phyloP scores from a whole-genome alignment of 768 basidiomycete genomes.

The Mycena filopes region DNA sequence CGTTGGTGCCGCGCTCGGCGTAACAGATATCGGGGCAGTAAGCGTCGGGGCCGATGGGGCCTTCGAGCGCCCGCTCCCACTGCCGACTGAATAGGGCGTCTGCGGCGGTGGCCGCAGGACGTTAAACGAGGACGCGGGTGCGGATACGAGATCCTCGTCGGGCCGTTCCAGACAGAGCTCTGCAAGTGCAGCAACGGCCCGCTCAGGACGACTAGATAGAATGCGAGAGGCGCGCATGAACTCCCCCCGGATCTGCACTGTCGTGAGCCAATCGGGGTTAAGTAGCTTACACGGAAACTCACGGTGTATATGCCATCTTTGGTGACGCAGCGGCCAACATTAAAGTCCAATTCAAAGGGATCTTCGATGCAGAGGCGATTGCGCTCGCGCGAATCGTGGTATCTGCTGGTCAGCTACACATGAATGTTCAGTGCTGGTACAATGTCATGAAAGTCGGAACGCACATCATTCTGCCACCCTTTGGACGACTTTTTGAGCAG shows the following conservation, averaged over 20 bases:
- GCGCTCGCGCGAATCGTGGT: slow-evolving; percentile 82
- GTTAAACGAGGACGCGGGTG: slow-evolving; percentile 51
- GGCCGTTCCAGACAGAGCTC: slow-evolving; percentile 93
- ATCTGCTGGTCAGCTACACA: slow-evolving; percentile 60
- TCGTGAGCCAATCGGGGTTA: slow-evolving; percentile 11
- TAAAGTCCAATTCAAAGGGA: slow-evolving; percentile 96
- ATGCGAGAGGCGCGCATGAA: slow-evolving; percentile 97
- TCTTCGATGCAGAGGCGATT: slow-evolving; percentile 99
- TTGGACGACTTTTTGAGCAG: slow-evolving; percentile 90
- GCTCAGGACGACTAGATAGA: slow-evolving; percentile 79
- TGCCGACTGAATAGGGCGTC: slow-evolving; percentile 75
- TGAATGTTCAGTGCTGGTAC: neutral
- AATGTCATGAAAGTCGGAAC: slow-evolving; percentile 36
- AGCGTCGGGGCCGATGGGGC: slow-evolving; percentile 53
- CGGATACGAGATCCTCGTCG: slow-evolving; percentile 66
- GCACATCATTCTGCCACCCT: slow-evolving; percentile 94
- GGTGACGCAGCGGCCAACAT: slow-evolving; percentile 96
- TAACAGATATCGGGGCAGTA: slow-evolving; percentile 49
- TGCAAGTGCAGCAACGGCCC: slow-evolving; percentile 83
- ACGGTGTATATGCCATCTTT: slow-evolving; percentile 96
- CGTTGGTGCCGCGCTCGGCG: slow-evolving; percentile 36
- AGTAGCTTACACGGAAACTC: slow-evolving; percentile 37
- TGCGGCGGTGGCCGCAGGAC: slow-evolving; percentile 70
- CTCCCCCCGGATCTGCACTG: slow-evolving; percentile 90
- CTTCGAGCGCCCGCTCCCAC: slow-evolving; percentile 66